A percentile compares a stretch with the other conserved stretches of the same genome.
Evolutionary conservation across 441 rosid genomes (phyloP).

Genomic region (Eutrema salsugineum): DNA sequence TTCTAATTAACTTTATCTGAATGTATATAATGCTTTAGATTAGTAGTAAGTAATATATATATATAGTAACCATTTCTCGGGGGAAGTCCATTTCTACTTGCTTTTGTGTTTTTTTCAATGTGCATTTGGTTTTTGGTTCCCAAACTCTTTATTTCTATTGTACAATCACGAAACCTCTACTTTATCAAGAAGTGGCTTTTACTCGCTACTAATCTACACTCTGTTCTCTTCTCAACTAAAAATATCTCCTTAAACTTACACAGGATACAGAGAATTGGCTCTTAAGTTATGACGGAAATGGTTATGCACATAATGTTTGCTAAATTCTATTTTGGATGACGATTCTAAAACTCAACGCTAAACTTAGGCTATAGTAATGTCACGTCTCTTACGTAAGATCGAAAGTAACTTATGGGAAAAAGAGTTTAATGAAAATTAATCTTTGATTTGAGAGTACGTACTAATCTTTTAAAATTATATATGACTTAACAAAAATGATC

Average conservation of each 20-base stretch:
- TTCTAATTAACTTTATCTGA: constrained; percentile 25
- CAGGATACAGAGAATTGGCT: not conserved
- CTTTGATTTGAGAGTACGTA: not conserved
- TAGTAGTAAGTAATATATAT: constrained; percentile 23
- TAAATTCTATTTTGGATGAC: not conserved
- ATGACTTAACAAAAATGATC: no score
- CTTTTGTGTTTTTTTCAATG: constrained; percentile 4
- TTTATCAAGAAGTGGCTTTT: constrained; percentile 5
- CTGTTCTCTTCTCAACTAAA: not conserved
- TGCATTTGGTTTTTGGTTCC: constrained; percentile 35
- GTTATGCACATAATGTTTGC: not conserved
- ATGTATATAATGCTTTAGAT: constrained; percentile 24
- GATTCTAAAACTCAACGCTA: not conserved
- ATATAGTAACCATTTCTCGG: constrained; percentile 17
- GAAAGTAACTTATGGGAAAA: not conserved
- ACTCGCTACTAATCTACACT: not conserved
- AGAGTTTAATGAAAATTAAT: not conserved
- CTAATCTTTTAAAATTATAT: no score
- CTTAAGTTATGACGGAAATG: not conserved
- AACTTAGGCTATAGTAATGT: not conserved
- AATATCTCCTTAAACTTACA: not conserved
- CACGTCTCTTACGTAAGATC: not conserved
- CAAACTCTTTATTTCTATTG: not conserved
- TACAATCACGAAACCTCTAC: constrained; percentile 19
- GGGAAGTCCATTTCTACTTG: constrained; percentile 30